Percentiles rank a stretch among this genome's conserved stretches.
These are phyloP conservation scores for Apiotrichum mycotoxinovorans DNA, from an alignment of 1,284 basidiomycete genomes.

Conservation along the genomic window DNA sequence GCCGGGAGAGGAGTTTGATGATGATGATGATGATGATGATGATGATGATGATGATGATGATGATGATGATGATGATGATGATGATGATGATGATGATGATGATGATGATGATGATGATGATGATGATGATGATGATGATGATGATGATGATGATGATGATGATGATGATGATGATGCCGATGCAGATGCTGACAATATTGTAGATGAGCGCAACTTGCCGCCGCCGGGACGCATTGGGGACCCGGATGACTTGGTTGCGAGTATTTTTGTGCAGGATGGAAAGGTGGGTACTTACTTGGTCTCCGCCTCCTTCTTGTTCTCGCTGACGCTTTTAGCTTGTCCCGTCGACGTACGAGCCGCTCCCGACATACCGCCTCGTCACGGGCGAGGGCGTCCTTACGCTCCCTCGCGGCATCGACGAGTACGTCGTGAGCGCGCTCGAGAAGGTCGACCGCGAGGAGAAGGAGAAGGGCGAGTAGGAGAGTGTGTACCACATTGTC, in stretches of 20 bases:
- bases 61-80: slow-evolving; percentile 24
- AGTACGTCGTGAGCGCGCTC: slow-evolving; percentile 34
- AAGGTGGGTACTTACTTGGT: slow-evolving; percentile 30
- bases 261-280: slow-evolving; percentile 45
- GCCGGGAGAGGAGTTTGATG: background rate
- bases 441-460: slow-evolving; percentile 32
- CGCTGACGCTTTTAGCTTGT: slow-evolving; percentile 27
- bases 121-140: slow-evolving; percentile 26
- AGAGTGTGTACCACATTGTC: background rate
- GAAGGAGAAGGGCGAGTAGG: background rate
- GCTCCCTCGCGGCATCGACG: slow-evolving; percentile 44
- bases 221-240: slow-evolving; percentile 49
- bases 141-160: slow-evolving; percentile 38
- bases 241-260: slow-evolving; percentile 48
- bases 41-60: background rate
- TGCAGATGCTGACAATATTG: slow-evolving; percentile 24
- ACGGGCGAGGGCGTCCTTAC: slow-evolving; percentile 41
- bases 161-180: too few relatives aligned
- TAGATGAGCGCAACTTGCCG: slow-evolving; percentile 47
- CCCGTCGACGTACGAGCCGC: slow-evolving; percentile 41
- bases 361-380: slow-evolving; percentile 44
- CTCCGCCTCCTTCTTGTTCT: background rate
- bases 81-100: slow-evolving; percentile 37
- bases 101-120: slow-evolving; percentile 34
- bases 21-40: background rate